Evolutionary conservation across 1,284 basidiomycete genomes (phyloP), one percentile per base, ranked within the genome.

Genomic region (Ustilago tritici): DNA sequence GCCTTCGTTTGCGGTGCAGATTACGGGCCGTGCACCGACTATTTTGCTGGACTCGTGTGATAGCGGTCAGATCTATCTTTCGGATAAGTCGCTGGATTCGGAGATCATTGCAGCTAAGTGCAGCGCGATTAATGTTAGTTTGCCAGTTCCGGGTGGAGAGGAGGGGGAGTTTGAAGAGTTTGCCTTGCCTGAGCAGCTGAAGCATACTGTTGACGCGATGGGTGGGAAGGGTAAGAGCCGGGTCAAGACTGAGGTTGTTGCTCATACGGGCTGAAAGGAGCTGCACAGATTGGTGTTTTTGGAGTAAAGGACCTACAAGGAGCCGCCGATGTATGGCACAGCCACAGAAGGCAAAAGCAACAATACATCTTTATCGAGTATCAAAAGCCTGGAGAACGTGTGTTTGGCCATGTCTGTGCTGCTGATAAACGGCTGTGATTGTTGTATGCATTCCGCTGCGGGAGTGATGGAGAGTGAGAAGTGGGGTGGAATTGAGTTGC

Each of bases 81-180:
- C 94, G 52, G 93, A 93, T 86, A 90, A 90, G 36, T 93, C 92
- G 78, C 89, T 97, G 62, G 87, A 88, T 54, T 90, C 91, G 3
- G 96, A 98, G 88, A 94, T 99, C 82, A 93, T 95, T 55, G 96
- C 95, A 1, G 92, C 94, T 66, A 98, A 99, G 88, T 97, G 95
- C 87, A 95, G 93, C 84, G 90, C 92, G 36, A 93, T 99, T 87
- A 99, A 99, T 87, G 90, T 99, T 70, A 94, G 91, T 80, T 86
- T 99, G 53, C 96, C 96, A 0, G 91, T 93, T 2, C 92, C 92
- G 76, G 93, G 91, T 43, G 93, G 93, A 81, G 95, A 96, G 84
- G 93, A 95, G 14, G 97, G 95, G 12, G 90, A 96, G 59, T 98
- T 95, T 82, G 90, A 91, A 74, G 97, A 99, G 87, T 91, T 92